phyloP scores from a whole-genome alignment of 805 yeast species.

The Millerozyma miso region DNA sequence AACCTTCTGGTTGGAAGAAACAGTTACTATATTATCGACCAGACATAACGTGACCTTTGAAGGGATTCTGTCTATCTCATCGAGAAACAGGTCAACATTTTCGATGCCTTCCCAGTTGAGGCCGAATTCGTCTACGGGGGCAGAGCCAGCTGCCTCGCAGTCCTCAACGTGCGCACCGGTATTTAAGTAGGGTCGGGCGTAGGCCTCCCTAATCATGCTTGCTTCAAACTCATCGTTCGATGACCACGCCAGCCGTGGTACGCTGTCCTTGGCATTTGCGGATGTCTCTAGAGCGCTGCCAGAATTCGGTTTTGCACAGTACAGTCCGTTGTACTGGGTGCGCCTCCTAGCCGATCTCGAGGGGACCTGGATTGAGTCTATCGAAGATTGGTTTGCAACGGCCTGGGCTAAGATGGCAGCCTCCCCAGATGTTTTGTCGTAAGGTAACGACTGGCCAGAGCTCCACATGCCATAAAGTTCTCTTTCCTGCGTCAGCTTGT shows the following conservation, averaged over 20 bases:
- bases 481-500: neutral
- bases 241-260: neutral
- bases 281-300: neutral
- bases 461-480: neutral
- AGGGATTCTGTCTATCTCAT: slow-evolving; percentile 12
- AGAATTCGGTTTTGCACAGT: neutral
- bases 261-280: neutral
- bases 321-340: neutral
- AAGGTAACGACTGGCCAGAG: neutral
- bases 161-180: neutral
- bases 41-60: neutral
- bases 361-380: neutral
- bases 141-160: neutral
- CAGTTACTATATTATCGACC: neutral
- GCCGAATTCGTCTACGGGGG: neutral
- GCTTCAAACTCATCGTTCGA: neutral
- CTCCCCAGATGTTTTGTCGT: neutral
- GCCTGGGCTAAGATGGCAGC: neutral
- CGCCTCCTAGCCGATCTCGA: neutral
- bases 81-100: slow-evolving; percentile 15
- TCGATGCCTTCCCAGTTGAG: slow-evolving; percentile 5
- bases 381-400: neutral
- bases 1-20: neutral
- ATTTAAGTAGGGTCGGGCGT: neutral
- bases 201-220: neutral